Percentiles rank a stretch among this genome's conserved stretches.
Conservation (phyloP, 345 rosid genomes). For the Gossypium mustelinum region DNA sequence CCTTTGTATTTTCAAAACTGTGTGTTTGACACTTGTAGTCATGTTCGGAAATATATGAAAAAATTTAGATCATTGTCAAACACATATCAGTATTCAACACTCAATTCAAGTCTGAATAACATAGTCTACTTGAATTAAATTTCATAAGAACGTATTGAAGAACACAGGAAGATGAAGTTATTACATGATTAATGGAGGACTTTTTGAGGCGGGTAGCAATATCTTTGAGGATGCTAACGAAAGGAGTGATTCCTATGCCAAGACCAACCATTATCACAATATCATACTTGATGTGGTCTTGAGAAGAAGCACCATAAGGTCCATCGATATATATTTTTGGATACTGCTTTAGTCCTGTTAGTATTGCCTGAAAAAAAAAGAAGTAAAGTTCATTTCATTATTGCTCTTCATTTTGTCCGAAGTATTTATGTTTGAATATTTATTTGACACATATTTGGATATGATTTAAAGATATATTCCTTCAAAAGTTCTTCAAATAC, state of each 20-base stretch:
- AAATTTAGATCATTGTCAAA: neutral
- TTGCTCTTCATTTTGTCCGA: too few species aligned
- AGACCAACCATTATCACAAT: conserved; percentile 47
- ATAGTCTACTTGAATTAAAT: neutral
- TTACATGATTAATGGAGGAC: conserved; percentile 12
- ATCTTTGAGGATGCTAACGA: conserved; percentile 56
- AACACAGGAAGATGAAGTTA: neutral
- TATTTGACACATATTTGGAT: too few species aligned
- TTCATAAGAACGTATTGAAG: neutral
- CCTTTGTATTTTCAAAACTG: neutral
- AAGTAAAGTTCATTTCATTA: neutral
- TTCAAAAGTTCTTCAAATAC: too few species aligned
- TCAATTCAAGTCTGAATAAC: neutral
- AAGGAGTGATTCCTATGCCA: conserved; percentile 62
- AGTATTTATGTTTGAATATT: too few species aligned
- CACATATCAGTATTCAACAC: neutral
- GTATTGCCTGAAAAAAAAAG: conserved; percentile 22
- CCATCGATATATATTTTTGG: conserved; percentile 52
- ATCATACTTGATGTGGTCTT: conserved; percentile 54
- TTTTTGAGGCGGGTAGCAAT: conserved; percentile 15
- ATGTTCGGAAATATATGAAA: neutral
- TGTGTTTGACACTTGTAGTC: neutral
- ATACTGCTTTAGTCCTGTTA: conserved; percentile 25
- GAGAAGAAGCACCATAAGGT: conserved; percentile 54
- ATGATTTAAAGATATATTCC: too few species aligned